A percentile compares a stretch with the other conserved stretches of the same genome.
These are phyloP conservation scores for Russula griseocarnosa DNA, from an alignment of 768 basidiomycete species.

Conservation along the genomic window DNA sequence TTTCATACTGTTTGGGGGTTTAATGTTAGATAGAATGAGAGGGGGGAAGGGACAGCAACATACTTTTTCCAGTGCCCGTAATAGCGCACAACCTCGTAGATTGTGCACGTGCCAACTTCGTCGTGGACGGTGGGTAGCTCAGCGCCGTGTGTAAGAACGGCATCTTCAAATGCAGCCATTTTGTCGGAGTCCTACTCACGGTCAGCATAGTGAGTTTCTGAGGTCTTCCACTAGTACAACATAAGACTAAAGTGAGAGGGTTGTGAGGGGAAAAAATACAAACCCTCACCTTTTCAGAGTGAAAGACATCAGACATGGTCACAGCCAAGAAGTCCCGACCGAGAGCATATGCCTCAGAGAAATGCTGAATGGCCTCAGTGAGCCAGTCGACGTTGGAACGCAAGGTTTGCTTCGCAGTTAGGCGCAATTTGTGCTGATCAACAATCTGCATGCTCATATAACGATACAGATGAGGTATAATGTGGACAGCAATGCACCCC, in stretches of 20 bases:
- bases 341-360: conserved; percentile 62
- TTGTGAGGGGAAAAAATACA: not conserved
- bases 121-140: conserved; percentile 76
- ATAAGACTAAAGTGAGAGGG: conserved; percentile 17
- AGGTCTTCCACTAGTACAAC: conserved; percentile 62
- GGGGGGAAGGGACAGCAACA: conserved; percentile 12
- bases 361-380: conserved; percentile 67
- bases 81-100: conserved; percentile 77
- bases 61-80: conserved; percentile 88
- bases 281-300: conserved; percentile 58
- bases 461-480: too few species aligned
- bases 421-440: conserved; percentile 56
- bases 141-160: conserved; percentile 62
- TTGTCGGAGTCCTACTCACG: conserved; percentile 69
- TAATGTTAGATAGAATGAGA: not conserved
- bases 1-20: conserved; percentile 44
- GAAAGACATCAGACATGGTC: conserved; percentile 55
- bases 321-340: conserved; percentile 57
- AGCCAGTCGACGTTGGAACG: conserved; percentile 73
- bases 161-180: conserved; percentile 70
- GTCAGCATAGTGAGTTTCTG: conserved; percentile 63
- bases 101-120: conserved; percentile 62
- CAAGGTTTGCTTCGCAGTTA: conserved; percentile 52
- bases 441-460: too few species aligned
- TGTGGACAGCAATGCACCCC: conserved; percentile 98